Base-by-base conservation (phyloP, 2,329 filamentous ascomycete species). In the Botrytis sinoallii region DNA sequence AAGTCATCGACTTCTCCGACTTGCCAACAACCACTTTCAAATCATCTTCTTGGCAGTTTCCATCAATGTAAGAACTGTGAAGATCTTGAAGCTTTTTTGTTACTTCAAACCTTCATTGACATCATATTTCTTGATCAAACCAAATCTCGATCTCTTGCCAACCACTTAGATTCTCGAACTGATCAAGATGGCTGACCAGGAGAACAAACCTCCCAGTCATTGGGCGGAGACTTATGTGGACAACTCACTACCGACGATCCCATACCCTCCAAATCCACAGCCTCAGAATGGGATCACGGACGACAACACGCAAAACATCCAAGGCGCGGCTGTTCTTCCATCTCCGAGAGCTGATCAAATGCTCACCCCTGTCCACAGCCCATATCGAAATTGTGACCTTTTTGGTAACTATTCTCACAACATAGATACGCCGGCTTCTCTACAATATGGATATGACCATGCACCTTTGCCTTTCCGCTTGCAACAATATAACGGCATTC, bases 401-500 rank as follows among this genome's bases (percentile, higher is more conserved):
- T 40, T 12, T 25, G 20, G 4, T 38, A 5, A 61, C 3, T 3
- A 22, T 61, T 12, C 6, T 16, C 38, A 40, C 14, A 8, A 40
- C 12, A 22, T 9, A 40, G 22, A 14, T 0, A 7, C 4, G 6
- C 0, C 35, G 9, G 2, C 9, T 2, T 5, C 38, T 63, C 6
- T 7, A 4, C 25, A 25, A 8, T 6, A 42, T 10, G 38, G 25
- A 42, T 8, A n/a, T n/a, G 3, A 3, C 16, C 35, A n/a, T 8
- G 7, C 38, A 14, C 1, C 14, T 4, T 0, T 16, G 8, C 14
- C 25, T 2, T 1, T n/a, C 1, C 25, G 7, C 3, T 16, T 14
- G 0, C 60, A 40, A 18, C 3, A n/a, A 25, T 1, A 42, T 7
- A 25, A 20, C 9, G 25, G 22, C 1, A 10, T 0, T 63, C 18